Percentiles rank a stretch among this genome's conserved stretches.
Conservation (phyloP, 345 rosid genomes). For the Aquilaria yunnanensis region DNA sequence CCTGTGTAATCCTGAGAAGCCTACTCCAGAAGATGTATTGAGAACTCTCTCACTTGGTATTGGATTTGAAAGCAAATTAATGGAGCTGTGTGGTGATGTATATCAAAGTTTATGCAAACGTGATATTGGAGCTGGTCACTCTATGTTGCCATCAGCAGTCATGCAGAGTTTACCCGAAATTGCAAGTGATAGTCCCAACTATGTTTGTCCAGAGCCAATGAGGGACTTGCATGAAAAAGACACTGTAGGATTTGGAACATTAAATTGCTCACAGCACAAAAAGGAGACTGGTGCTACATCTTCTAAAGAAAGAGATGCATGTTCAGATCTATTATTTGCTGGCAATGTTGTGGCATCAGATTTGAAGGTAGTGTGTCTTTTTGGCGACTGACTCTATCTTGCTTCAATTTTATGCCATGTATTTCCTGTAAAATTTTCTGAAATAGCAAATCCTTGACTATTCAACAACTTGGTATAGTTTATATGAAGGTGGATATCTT, state of each 20-base stretch:
- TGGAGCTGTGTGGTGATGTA: conserved; percentile 30
- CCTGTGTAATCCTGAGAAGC: conserved; percentile 68
- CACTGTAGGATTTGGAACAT: conserved; percentile 20
- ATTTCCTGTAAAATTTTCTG: no score
- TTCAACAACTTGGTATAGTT: no score
- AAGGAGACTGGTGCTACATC: conserved; percentile 17
- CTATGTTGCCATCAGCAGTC: conserved; percentile 17
- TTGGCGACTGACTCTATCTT: neutral
- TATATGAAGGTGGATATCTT: no score
- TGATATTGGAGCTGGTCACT: conserved; percentile 22
- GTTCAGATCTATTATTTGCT: conserved; percentile 10
- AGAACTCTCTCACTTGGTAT: conserved; percentile 47
- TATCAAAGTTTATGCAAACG: conserved; percentile 21
- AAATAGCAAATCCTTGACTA: no score
- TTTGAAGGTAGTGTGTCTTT: conserved; percentile 22
- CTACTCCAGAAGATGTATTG: conserved; percentile 58
- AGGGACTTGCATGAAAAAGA: conserved; percentile 19
- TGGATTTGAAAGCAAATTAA: conserved; percentile 42
- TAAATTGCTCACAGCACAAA: conserved; percentile 16
- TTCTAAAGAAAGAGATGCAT: conserved; percentile 20
- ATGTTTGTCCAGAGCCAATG: conserved; percentile 19
- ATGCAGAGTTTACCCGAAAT: conserved; percentile 25
- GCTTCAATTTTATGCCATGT: no score
- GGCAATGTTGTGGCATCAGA: conserved; percentile 16
- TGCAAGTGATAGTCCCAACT: conserved; percentile 28